A percentile compares a stretch with the other conserved stretches of the same genome.
These are phyloP conservation scores for Cryptococcus sp. DNA, from an alignment of 1,284 basidiomycete genomes.

Conservation along the genomic window DNA sequence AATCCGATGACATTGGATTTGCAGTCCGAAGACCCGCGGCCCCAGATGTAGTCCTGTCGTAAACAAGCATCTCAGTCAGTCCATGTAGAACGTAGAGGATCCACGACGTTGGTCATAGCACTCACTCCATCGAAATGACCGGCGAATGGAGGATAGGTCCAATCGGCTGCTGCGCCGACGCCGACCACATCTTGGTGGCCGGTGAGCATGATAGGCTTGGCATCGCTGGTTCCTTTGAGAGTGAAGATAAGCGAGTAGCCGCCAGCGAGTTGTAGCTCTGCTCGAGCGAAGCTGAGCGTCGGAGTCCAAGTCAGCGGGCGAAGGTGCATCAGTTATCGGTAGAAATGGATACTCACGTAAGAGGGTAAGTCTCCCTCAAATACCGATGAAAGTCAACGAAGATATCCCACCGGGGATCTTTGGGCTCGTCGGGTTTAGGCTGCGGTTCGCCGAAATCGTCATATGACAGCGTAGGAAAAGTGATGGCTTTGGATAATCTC, in stretches of 20 bases:
- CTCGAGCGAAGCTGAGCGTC: slow-evolving; percentile 4
- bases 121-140: slow-evolving; percentile 14
- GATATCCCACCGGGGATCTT: slow-evolving; percentile 14
- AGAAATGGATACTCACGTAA: slow-evolving; percentile 3
- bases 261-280: slow-evolving; percentile 9
- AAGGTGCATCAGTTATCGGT: neutral
- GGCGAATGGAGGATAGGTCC: slow-evolving; percentile 17
- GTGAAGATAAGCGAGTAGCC: slow-evolving; percentile 20
- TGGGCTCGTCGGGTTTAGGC: neutral
- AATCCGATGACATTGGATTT: slow-evolving; percentile 20
- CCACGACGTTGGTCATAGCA: neutral
- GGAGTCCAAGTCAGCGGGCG: neutral
- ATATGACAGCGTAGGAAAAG: slow-evolving; percentile 10
- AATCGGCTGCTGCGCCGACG: slow-evolving; percentile 5
- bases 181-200: slow-evolving; percentile 18
- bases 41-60: slow-evolving; percentile 18
- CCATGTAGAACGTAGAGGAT: neutral
- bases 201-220: slow-evolving; percentile 14
- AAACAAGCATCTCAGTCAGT: neutral
- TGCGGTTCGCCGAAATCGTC: slow-evolving; percentile 18
- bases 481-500: slow-evolving; percentile 2
- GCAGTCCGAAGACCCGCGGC: slow-evolving; percentile 18
- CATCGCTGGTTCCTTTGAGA: slow-evolving; percentile 5
- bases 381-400: slow-evolving; percentile 15
- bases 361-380: slow-evolving; percentile 12